Evolutionary conservation across 495 filamentous ascomycete species (phyloP).

Genomic region (Viridothelium virens): DNA sequence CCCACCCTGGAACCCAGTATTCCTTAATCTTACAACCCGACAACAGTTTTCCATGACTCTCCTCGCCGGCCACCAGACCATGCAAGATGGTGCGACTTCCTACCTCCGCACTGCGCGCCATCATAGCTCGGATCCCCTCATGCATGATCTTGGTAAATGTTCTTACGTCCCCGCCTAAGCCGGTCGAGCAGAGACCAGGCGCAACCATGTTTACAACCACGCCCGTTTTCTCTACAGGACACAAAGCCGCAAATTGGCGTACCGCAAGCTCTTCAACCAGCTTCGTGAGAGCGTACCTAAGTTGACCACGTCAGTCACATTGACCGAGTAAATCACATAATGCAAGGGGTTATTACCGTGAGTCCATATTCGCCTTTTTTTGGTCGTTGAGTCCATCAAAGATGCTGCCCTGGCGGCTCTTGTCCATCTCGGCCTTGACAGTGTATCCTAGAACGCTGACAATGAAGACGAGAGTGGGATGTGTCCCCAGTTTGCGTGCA

Average conservation of each 20-base stretch:
- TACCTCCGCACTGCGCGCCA: constrained; percentile 8
- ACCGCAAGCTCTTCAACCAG: constrained; percentile 6
- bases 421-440: constrained; percentile 11
- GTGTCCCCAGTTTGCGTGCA: constrained; percentile 24
- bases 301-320: constrained; percentile 1
- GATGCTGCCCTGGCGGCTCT: neutral
- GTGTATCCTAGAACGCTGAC: constrained; percentile 14
- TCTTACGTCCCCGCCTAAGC: constrained; percentile 11
- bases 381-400: constrained; percentile 11
- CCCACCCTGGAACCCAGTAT: constrained; percentile 3
- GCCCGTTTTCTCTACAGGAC: constrained; percentile 14
- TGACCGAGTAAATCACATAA: neutral
- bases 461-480: constrained; percentile 24
- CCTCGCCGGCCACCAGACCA: neutral
- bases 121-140: neutral
- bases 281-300: constrained; percentile 5
- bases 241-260: constrained; percentile 15
- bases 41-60: constrained; percentile 11
- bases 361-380: constrained; percentile 8
- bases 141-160: constrained; percentile 15
- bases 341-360: constrained; percentile 15
- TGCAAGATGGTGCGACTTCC: constrained; percentile 14
- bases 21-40: constrained; percentile 11
- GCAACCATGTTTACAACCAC: constrained; percentile 6
- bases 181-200: constrained; percentile 7